phyloP scores from a whole-genome alignment of 805 yeast species.

The Suhomyces sp. region DNA sequence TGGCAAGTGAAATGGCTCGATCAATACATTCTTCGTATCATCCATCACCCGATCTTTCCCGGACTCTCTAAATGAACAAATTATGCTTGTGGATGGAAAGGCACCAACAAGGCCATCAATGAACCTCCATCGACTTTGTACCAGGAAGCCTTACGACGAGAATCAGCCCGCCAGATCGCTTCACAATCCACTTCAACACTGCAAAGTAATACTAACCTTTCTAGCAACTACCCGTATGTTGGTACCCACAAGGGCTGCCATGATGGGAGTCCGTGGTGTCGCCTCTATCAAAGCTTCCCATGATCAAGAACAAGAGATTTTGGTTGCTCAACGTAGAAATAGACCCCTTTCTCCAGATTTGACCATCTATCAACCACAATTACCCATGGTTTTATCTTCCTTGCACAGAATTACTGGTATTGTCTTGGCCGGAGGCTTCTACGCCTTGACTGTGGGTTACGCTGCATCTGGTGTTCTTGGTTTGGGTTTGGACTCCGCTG shows the following conservation, averaged over 20 bases:
- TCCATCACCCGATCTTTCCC: too few species aligned
- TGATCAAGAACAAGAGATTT: constrained; percentile 64
- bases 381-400: constrained; percentile 78
- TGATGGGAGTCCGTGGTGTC: constrained; percentile 11
- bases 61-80: too few species aligned
- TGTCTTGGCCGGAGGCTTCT: constrained; percentile 73
- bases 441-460: constrained; percentile 71
- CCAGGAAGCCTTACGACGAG: too few species aligned
- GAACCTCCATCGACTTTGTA: too few species aligned
- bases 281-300: constrained; percentile 49
- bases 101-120: too few species aligned
- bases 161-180: too few species aligned
- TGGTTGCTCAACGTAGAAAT: constrained; percentile 77
- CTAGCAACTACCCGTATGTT: constrained; percentile 3
- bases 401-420: constrained; percentile 90
- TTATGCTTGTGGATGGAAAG: too few species aligned
- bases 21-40: too few species aligned
- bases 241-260: constrained; percentile 4
- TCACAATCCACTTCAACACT: too few species aligned
- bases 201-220: constrained; percentile 1
- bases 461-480: constrained; percentile 60
- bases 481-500: constrained; percentile 58
- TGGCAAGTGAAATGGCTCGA: too few species aligned
- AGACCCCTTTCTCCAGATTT: constrained; percentile 93
- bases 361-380: constrained; percentile 85